Conservation (phyloP, 768 basidiomycete genomes). For the Boletus insuetus region DNA sequence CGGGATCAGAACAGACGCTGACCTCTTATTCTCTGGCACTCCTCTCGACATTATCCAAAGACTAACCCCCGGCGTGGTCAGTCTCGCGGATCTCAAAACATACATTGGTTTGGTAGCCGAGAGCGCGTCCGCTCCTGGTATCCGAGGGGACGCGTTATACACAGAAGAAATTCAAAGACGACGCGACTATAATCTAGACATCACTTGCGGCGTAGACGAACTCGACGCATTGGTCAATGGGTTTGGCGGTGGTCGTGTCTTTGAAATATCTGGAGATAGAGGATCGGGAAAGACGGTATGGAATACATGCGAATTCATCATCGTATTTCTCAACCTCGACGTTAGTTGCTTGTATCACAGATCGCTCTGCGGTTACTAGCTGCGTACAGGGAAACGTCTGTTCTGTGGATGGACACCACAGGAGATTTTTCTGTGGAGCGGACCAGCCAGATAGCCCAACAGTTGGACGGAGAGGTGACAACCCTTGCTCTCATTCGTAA, state of each 20-base stretch:
- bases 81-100: slow-evolving; percentile 46
- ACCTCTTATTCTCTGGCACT: slow-evolving; percentile 52
- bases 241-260: slow-evolving; percentile 48
- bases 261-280: slow-evolving; percentile 68
- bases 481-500: neutral
- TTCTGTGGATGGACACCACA: slow-evolving; percentile 70
- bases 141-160: slow-evolving; percentile 31
- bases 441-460: slow-evolving; percentile 38
- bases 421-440: slow-evolving; percentile 62
- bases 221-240: slow-evolving; percentile 54
- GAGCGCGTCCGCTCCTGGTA: slow-evolving; percentile 43
- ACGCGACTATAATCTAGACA: slow-evolving; percentile 5
- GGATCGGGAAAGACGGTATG: slow-evolving; percentile 70
- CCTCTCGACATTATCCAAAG: slow-evolving; percentile 48
- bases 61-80: slow-evolving; percentile 48
- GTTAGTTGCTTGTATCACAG: slow-evolving; percentile 61
- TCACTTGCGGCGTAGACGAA: slow-evolving; percentile 39
- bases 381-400: slow-evolving; percentile 34
- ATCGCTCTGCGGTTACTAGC: slow-evolving; percentile 54
- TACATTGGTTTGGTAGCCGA: slow-evolving; percentile 40
- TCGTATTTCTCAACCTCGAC: slow-evolving; percentile 1
- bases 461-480: slow-evolving; percentile 26
- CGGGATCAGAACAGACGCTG: slow-evolving; percentile 55
- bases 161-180: slow-evolving; percentile 13
- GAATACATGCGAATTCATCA: neutral